Base-by-base conservation (phyloP, 805 yeast genomes). In the Wickerhamiella alocasiicola region DNA sequence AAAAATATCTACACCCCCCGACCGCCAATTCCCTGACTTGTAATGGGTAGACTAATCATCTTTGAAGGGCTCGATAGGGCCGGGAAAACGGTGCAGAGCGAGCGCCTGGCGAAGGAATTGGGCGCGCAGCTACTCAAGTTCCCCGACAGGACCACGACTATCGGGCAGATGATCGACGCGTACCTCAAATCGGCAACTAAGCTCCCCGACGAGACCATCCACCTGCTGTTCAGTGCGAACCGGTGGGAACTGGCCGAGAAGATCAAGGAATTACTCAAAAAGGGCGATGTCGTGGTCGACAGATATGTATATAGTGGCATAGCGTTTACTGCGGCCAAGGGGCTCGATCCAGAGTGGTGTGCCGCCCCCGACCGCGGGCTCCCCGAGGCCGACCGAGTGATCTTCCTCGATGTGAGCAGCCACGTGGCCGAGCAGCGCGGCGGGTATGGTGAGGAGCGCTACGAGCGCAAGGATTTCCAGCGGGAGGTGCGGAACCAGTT, bases 21-120 rank as follows among this genome's bases (percentile, higher is more conserved):
- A 9, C 31, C 9, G 9, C 16, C 9, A 29, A 9, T 9, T 15
- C n/a, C n/a, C n/a, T n/a, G n/a, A n/a, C n/a, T n/a, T n/a, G 30
- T 27, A 27, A 46, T 95, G 46, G 97, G 96, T 2, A 67, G 71
- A 34, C 63, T 91, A 28, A 78, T 91, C 17, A 70, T 84, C 1
- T 67, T 91, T 2, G 99, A 91, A 59, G 99, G 99, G 0, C 71
- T 91, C 1, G 99, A 91, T 54, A 64, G 99, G 37, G 79, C 96
- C 0, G 99, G 99, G 0, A 91, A 91, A 54, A 74, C 95, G 2
- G 85, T 96, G 0, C 98, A 91, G 55, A 70, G 79, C 5, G 54
- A 59, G 2, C 48, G 54, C 2, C 50, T 80, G 12, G 45, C 51
- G 3, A 35, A 46, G 1, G 57, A 59, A 1, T 64, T 65, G 1